Base-by-base conservation (phyloP, 495 filamentous ascomycete genomes). In the Lepidopterella palustris region DNA sequence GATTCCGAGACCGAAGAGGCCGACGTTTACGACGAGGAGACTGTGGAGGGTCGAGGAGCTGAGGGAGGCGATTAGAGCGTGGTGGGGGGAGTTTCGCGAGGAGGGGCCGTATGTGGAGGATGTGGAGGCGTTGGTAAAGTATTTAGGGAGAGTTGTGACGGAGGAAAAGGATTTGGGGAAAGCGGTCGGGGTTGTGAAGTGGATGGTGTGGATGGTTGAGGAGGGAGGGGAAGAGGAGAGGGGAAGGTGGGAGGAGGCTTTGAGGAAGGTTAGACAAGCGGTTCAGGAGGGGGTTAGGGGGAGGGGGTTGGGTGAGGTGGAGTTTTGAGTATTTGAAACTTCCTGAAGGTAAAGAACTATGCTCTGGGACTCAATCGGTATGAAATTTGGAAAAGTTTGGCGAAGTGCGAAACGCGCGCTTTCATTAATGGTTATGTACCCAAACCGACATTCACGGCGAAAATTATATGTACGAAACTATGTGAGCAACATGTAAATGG, bases 91-190 rank as follows among this genome's bases (percentile, higher is more conserved):
- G 29, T 90, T 90, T 63, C 65, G 62, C 15, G 76, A 77, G 9
- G 85, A 88, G 6, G 88, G 86, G 0, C 91, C 91, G 45, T 89
- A 91, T 67, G 68, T 62, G 0, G 85, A 86, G 57, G 91, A 97
- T 71, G 86, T 90, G n/a, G 78, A 78, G 15, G 81, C 87, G 8
- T 73, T 96, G 39, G 81, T 74, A 42, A 76, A 69, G 60, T 95
- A 95, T 72, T 65, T 96, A 28, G 75, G 67, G 6, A 77, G 78
- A 29, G 89, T 96, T 5, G 80, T 92, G 0, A 31, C 70, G 2
- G 84, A 89, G 26, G 91, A 96, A 72, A 75, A 78, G 59, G 82
- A 96, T 69, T 76, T 95, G 73, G 82, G 80, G 18, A 93, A 93
- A 71, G 87, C 82, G 4, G 78, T 83, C 0, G 80, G 79, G 5